phyloP scores from a whole-genome alignment of 2,329 filamentous ascomycete species.

The Dendrostoma leiphaemia region DNA sequence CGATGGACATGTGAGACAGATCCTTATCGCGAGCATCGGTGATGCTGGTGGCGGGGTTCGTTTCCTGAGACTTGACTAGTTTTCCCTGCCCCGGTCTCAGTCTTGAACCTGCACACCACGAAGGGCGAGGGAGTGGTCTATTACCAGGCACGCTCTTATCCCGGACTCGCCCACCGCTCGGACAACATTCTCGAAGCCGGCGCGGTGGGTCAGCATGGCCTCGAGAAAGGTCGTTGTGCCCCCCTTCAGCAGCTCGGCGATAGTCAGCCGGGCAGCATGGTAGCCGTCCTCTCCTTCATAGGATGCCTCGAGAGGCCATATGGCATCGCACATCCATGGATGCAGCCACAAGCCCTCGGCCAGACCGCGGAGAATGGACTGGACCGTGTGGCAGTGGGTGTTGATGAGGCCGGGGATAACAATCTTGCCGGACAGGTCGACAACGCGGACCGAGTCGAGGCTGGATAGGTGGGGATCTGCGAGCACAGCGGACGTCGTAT shows the following conservation, averaged over 20 bases:
- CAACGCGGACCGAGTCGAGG: too few species aligned
- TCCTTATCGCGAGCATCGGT: slow-evolving; percentile 36
- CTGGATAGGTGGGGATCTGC: too few species aligned
- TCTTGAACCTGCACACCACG: background rate
- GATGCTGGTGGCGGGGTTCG: slow-evolving; percentile 30
- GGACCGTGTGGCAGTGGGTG: slow-evolving; percentile 48
- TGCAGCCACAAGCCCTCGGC: slow-evolving; percentile 50
- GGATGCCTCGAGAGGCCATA: slow-evolving; percentile 37
- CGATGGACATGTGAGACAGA: slow-evolving; percentile 32
- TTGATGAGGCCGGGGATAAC: slow-evolving; percentile 49
- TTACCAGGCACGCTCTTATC: slow-evolving; percentile 24
- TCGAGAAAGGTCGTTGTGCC: slow-evolving; percentile 52
- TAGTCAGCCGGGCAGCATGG: slow-evolving; percentile 43
- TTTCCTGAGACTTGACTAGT: slow-evolving; percentile 35
- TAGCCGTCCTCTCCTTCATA: slow-evolving; percentile 42
- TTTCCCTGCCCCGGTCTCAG: slow-evolving; percentile 25
- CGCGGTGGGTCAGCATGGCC: slow-evolving; percentile 41
- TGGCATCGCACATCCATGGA: slow-evolving; percentile 49
- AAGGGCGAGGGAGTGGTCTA: background rate
- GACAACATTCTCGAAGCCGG: slow-evolving; percentile 25
- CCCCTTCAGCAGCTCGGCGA: slow-evolving; percentile 48
- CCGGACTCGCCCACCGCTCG: slow-evolving; percentile 21
- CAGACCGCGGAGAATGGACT: slow-evolving; percentile 45
- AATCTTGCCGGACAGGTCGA: slow-evolving; percentile 39
- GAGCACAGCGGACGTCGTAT: too few species aligned